These are phyloP conservation scores for Aspergillus tubingensis DNA, from an alignment of 2,329 filamentous ascomycete genomes.

Conservation along the genomic window DNA sequence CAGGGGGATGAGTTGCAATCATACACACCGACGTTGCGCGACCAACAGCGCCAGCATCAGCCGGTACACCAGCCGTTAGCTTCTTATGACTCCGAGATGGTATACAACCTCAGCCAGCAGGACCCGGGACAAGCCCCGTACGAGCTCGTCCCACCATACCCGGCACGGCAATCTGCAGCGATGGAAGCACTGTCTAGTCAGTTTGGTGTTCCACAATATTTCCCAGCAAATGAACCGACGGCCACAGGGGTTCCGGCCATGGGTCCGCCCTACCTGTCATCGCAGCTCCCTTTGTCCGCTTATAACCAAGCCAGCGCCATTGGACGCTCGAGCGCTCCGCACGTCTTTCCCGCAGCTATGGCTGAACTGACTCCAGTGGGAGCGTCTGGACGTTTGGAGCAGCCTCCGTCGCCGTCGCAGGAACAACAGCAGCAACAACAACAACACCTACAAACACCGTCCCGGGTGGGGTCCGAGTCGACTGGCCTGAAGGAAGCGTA, in stretches of 20 bases:
- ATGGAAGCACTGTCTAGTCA: slow-evolving; percentile 73
- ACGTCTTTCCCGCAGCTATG: slow-evolving; percentile 57
- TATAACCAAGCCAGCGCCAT: slow-evolving; percentile 64
- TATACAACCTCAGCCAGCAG: slow-evolving; percentile 75
- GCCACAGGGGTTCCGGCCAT: slow-evolving; percentile 60
- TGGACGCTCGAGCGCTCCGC: slow-evolving; percentile 51
- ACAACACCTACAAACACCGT: slow-evolving; percentile 10
- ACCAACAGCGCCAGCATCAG: slow-evolving; percentile 52
- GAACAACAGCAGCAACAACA: slow-evolving; percentile 25
- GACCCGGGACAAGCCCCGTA: slow-evolving; percentile 65
- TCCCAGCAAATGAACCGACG: slow-evolving; percentile 64
- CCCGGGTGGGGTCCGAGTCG: slow-evolving; percentile 42
- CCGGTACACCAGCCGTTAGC: slow-evolving; percentile 46
- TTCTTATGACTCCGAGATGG: slow-evolving; percentile 65
- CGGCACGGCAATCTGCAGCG: slow-evolving; percentile 71
- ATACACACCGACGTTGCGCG: slow-evolving; percentile 68
- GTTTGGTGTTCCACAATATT: slow-evolving; percentile 75
- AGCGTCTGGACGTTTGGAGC: slow-evolving; percentile 16
- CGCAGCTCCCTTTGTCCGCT: slow-evolving; percentile 59
- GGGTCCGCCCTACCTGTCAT: slow-evolving; percentile 65
- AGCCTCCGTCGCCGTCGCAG: slow-evolving; percentile 29
- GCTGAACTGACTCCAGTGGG: slow-evolving; percentile 47
- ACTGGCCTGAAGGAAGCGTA: slow-evolving; percentile 67
- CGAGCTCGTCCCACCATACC: slow-evolving; percentile 74
- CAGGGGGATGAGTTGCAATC: slow-evolving; percentile 56